phyloP scores from a whole-genome alignment of 1,284 basidiomycete genomes.

The Coniferiporia weirii region DNA sequence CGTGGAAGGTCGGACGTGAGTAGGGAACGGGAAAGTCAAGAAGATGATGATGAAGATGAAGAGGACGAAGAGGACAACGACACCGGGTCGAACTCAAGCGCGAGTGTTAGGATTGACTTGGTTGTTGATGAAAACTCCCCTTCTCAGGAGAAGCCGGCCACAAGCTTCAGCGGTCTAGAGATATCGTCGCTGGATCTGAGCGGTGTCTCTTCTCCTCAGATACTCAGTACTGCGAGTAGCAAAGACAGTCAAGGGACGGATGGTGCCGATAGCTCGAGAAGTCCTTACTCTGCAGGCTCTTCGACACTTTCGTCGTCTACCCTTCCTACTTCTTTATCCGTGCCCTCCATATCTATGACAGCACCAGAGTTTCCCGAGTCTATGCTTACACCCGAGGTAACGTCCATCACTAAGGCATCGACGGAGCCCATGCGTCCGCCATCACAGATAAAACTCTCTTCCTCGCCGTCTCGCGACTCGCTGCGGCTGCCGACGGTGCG shows the following conservation, averaged over 20 bases:
- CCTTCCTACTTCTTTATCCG: neutral
- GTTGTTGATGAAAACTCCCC: neutral
- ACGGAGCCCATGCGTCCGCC: conserved; percentile 10
- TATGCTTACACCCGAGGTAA: conserved; percentile 7
- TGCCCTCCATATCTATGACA: conserved; percentile 17
- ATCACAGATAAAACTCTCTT: conserved; percentile 7
- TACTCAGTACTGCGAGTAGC: neutral
- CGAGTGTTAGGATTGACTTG: conserved; percentile 8
- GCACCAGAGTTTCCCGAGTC: neutral
- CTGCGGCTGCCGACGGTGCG: conserved; percentile 29
- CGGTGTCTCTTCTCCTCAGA: neutral
- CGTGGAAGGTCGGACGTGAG: conserved; percentile 30
- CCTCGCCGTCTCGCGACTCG: conserved; percentile 27
- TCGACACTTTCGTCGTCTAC: neutral
- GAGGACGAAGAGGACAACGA: conserved; percentile 25
- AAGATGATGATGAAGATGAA: conserved; percentile 34
- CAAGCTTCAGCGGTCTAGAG: neutral
- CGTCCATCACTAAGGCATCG: conserved; percentile 4
- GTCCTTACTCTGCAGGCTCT: neutral
- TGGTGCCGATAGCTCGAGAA: neutral
- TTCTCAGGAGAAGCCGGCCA: neutral
- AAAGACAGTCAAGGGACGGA: neutral
- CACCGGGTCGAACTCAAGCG: conserved; percentile 19
- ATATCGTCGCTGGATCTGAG: conserved; percentile 10
- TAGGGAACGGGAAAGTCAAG: conserved; percentile 29